Evolutionary conservation across 78 protist species (phyloP).

Genomic region (Ministeria vibrans): DNA sequence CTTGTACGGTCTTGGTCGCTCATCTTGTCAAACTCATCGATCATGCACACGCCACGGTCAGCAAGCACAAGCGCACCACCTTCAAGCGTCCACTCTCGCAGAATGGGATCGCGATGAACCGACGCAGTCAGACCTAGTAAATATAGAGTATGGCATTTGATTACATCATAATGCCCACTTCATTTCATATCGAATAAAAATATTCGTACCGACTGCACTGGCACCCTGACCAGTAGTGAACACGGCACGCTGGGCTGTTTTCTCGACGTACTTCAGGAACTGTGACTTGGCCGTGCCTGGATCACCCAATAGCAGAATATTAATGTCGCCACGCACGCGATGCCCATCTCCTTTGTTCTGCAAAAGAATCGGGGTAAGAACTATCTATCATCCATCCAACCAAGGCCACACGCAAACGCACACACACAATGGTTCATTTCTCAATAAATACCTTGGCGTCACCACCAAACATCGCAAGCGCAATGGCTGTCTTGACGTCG

Average conservation of each 20-base stretch:
- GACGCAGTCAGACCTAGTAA: slow-evolving; percentile 98
- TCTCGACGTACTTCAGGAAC: slow-evolving; percentile 86
- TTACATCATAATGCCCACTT: too few relatives aligned
- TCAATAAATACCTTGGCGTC: slow-evolving; percentile 40
- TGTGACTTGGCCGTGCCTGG: slow-evolving; percentile 99
- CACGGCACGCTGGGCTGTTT: slow-evolving; percentile 94
- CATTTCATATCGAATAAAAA: too few relatives aligned
- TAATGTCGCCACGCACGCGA: slow-evolving; percentile 97
- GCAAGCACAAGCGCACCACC: slow-evolving; percentile 99
- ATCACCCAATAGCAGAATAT: slow-evolving; percentile 97
- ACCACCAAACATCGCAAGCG: slow-evolving; percentile 96
- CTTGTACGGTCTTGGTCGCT: slow-evolving; percentile 87
- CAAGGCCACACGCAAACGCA: too few relatives aligned
- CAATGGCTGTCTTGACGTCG: slow-evolving; percentile 92
- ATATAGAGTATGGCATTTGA: too few relatives aligned
- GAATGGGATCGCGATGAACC: slow-evolving; percentile 90
- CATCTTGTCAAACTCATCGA: slow-evolving; percentile 99
- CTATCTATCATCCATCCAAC: too few relatives aligned
- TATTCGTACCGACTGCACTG: slow-evolving; percentile 99
- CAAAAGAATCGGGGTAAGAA: too few relatives aligned
- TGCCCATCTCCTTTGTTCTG: slow-evolving; percentile 54
- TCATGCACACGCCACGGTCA: slow-evolving; percentile 93
- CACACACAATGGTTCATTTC: slow-evolving; percentile 1
- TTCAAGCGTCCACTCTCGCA: slow-evolving; percentile 97
- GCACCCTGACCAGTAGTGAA: slow-evolving; percentile 98